phyloP scores from a whole-genome alignment of 2,329 filamentous ascomycete genomes.

The Thyridium curvatum region DNA sequence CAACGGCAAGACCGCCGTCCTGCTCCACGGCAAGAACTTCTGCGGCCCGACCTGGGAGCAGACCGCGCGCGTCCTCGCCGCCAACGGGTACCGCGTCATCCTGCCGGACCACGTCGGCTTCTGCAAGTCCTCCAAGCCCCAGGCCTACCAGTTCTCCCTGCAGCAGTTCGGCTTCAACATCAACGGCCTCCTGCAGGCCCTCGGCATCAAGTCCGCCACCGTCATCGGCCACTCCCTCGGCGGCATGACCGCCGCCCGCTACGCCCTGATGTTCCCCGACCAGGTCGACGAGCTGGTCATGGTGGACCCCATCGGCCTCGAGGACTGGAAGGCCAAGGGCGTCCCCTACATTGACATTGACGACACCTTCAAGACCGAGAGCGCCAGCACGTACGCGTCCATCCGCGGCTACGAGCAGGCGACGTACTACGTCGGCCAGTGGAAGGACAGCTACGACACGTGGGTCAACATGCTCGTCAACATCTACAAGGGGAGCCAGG shows the following conservation, averaged over 20 bases:
- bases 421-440: slow-evolving; percentile 41
- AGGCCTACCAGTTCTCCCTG: slow-evolving; percentile 44
- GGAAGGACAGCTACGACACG: slow-evolving; percentile 41
- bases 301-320: slow-evolving; percentile 45
- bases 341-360: slow-evolving; percentile 41
- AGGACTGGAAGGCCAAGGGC: slow-evolving; percentile 44
- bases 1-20: slow-evolving; percentile 35
- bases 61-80: slow-evolving; percentile 34
- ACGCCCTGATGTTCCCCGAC: slow-evolving; percentile 42
- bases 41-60: slow-evolving; percentile 45
- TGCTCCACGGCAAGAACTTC: slow-evolving; percentile 52
- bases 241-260: slow-evolving; percentile 46
- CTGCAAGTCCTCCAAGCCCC: slow-evolving; percentile 49
- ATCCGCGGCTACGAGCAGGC: slow-evolving; percentile 39
- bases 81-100: slow-evolving; percentile 43
- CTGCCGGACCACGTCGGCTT: slow-evolving; percentile 50
- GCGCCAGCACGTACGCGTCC: slow-evolving; percentile 31
- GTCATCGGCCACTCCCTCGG: slow-evolving; percentile 50
- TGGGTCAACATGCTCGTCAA: slow-evolving; percentile 50
- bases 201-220: slow-evolving; percentile 35
- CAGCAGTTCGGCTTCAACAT: slow-evolving; percentile 46
- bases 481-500: slow-evolving; percentile 39
- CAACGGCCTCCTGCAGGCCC: slow-evolving; percentile 33
- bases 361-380: slow-evolving; percentile 27
- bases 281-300: slow-evolving; percentile 36